Conservation (phyloP, 768 basidiomycete genomes). For the Phanerochaete carnosa region DNA sequence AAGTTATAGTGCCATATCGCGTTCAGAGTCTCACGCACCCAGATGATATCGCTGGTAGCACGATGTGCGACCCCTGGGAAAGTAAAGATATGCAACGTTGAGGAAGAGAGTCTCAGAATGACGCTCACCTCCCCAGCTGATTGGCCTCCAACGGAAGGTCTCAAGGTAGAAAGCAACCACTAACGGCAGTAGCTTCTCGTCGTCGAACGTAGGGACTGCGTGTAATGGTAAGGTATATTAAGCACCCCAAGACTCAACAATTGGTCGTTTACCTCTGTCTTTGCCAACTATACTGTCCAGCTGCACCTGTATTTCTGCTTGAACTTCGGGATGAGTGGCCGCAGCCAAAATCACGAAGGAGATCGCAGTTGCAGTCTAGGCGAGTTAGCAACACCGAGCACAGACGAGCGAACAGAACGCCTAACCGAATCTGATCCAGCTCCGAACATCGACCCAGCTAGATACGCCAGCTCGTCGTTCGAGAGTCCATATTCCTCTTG, state of each 20-base stretch:
- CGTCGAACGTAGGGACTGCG: constrained; percentile 41
- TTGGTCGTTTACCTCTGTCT: constrained; percentile 27
- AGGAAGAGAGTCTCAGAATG: neutral
- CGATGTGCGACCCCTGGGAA: constrained; percentile 51
- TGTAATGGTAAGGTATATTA: neutral
- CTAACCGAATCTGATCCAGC: constrained; percentile 40
- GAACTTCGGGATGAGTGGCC: constrained; percentile 32
- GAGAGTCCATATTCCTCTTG: constrained; percentile 29
- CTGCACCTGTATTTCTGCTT: constrained; percentile 33
- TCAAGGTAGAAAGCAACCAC: constrained; percentile 41
- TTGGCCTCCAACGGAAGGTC: constrained; percentile 35
- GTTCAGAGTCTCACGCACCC: constrained; percentile 32
- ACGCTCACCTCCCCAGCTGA: constrained; percentile 1
- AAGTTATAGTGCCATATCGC: neutral
- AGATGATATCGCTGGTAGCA: constrained; percentile 61
- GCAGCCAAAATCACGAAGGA: constrained; percentile 34
- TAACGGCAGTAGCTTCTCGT: constrained; percentile 32
- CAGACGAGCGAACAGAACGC: neutral
- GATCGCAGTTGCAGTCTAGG: constrained; percentile 29
- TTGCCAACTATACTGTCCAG: constrained; percentile 34
- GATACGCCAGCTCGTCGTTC: constrained; percentile 35
- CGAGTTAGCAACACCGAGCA: neutral
- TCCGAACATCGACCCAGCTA: constrained; percentile 41
- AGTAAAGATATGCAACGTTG: too few relatives aligned
- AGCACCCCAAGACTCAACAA: neutral